These are phyloP conservation scores for Metschnikowia reukaufii DNA, from an alignment of 805 yeast genomes.

Conservation along the genomic window DNA sequence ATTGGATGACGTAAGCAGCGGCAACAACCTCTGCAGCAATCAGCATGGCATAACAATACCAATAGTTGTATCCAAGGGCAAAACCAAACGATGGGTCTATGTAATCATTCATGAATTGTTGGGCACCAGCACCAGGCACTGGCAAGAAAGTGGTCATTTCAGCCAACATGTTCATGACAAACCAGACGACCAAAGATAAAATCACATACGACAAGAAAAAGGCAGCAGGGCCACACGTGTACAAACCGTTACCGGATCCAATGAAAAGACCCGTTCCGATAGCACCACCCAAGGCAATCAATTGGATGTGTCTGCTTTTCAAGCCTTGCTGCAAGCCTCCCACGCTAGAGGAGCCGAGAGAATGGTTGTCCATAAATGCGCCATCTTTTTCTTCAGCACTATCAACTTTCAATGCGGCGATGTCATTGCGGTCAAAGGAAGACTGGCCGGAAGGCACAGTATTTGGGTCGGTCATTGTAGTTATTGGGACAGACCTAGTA, in stretches of 20 bases:
- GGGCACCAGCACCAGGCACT: constrained; percentile 24
- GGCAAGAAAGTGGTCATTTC: constrained; percentile 25
- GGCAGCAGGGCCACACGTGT: constrained; percentile 20
- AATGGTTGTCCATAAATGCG: constrained; percentile 16
- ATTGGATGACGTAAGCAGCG: constrained; percentile 20
- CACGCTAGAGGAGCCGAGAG: constrained; percentile 14
- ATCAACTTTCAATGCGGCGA: constrained; percentile 18
- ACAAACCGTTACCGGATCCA: constrained; percentile 20
- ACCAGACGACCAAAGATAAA: constrained; percentile 21
- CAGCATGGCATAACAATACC: constrained; percentile 21
- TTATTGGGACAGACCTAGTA: too few relatives aligned
- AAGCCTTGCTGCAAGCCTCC: constrained; percentile 20
- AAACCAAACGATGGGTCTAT: constrained; percentile 21
- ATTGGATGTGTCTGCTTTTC: constrained; percentile 24
- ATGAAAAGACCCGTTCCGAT: constrained; percentile 26
- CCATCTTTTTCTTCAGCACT: constrained; percentile 21
- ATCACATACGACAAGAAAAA: constrained; percentile 20
- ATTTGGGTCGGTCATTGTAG: too few relatives aligned
- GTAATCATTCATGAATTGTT: constrained; percentile 20
- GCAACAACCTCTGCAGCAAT: constrained; percentile 23
- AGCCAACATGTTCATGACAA: constrained; percentile 24
- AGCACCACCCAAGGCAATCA: constrained; percentile 25
- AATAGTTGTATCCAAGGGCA: constrained; percentile 23
- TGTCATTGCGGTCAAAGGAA: constrained; percentile 17
- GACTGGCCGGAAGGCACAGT: constrained; percentile 1